Evolutionary conservation across 2,329 filamentous ascomycete genomes (phyloP).

Genomic region (Fusarium goolgardi): DNA sequence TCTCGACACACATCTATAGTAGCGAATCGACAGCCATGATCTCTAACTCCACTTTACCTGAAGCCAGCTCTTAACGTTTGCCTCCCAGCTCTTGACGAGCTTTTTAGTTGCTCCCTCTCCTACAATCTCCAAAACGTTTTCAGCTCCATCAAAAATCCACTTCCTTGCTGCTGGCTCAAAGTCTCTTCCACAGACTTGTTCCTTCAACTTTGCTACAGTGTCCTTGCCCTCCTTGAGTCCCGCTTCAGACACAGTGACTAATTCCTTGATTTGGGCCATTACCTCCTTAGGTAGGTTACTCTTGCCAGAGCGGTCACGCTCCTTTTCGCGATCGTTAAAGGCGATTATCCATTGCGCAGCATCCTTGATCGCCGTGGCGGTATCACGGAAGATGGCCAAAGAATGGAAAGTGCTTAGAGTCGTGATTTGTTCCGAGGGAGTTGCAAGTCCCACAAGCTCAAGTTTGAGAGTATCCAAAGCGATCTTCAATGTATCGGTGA

Average conservation of each 20-base stretch:
- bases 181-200: constrained; percentile 44
- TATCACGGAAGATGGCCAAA: constrained; percentile 54
- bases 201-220: constrained; percentile 47
- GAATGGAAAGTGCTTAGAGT: constrained; percentile 52
- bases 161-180: constrained; percentile 45
- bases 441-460: constrained; percentile 26
- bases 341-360: constrained; percentile 51
- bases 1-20: not conserved
- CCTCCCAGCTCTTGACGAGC: constrained; percentile 52
- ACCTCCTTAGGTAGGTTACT: constrained; percentile 55
- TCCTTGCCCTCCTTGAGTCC: constrained; percentile 51
- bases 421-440: constrained; percentile 33
- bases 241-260: constrained; percentile 49
- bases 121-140: constrained; percentile 42
- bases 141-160: constrained; percentile 48
- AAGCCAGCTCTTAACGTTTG: constrained; percentile 52
- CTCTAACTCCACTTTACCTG: constrained; percentile 50
- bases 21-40: not conserved
- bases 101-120: constrained; percentile 43
- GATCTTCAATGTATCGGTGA: constrained; percentile 40
- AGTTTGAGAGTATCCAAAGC: constrained; percentile 34
- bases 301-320: constrained; percentile 55
- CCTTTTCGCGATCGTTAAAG: constrained; percentile 55
- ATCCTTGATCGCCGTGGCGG: constrained; percentile 50
- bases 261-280: constrained; percentile 49